Conservation (phyloP, 78 protist genomes). For the Chrysochromulina tobinii region DNA sequence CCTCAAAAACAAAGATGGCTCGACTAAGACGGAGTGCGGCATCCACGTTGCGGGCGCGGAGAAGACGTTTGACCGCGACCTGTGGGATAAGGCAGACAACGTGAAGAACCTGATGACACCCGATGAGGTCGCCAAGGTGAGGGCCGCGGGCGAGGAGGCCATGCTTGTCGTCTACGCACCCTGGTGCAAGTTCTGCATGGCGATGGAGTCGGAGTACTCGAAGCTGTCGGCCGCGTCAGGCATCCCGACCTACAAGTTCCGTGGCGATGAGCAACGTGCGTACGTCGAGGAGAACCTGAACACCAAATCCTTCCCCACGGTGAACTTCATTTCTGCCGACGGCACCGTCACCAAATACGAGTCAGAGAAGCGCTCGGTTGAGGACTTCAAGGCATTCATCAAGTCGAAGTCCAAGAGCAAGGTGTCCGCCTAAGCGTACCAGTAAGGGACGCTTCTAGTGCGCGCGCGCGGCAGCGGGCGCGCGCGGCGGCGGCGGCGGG, state of each 20-base stretch:
- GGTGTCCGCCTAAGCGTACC: background rate
- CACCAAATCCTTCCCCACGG: conserved; percentile 45
- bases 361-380: conserved; percentile 28
- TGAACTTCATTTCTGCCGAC: background rate
- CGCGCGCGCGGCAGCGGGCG: no score
- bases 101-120: background rate
- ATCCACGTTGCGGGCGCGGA: conserved; percentile 58
- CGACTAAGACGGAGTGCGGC: conserved; percentile 62
- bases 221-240: conserved; percentile 24
- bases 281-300: background rate
- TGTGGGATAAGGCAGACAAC: background rate
- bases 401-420: background rate
- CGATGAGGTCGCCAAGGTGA: background rate
- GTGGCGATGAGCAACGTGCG: conserved; percentile 51
- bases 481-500: no score
- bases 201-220: conserved; percentile 41
- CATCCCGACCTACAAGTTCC: conserved; percentile 35
- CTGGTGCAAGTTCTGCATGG: conserved; percentile 52
- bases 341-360: conserved; percentile 6
- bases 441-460: no score
- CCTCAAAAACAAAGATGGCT: conserved; percentile 48
- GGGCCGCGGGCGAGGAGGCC: conserved; percentile 31
- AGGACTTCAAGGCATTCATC: background rate
- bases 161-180: conserved; percentile 44
- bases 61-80: conserved; percentile 50